Evolutionary conservation across 805 yeast genomes (phyloP), one percentile per base, ranked within the genome.

Genomic region (Saccharomycopsis capsularis): DNA sequence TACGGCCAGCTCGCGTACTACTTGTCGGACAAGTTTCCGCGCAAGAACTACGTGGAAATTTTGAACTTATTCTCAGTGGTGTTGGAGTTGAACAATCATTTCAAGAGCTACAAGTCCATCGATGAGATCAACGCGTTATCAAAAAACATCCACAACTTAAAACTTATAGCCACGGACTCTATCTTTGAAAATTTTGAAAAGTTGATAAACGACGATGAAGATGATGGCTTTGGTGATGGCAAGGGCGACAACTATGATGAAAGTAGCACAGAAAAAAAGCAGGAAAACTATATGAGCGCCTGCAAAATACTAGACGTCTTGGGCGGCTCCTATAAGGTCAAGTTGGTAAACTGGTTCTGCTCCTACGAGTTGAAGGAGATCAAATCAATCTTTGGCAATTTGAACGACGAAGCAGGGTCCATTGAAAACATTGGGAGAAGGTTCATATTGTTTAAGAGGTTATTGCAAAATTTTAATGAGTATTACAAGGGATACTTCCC

Each of bases 391-490:
- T 93, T 93, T 66, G 51, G 53, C 3, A 75, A 79, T 47, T 71
- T 81, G 7, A 73, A 79, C 13, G 97, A 89, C 57, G 99, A 93
- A 65, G 99, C 99, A 0, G 97, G 97, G 1, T 83, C 95, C 3
- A 67, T 93, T 52, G 99, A 93, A 51, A 93, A 93, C 63, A 66
- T 93, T 45, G 74, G 79, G 27, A 70, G 97, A 56, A 70, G 99
- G 43, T 93, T 79, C 62, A 76, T 89, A 29, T 91, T 84, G 62
- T 85, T 87, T 65, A 81, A 82, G 56, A 81, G 85, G 56, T 74
- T 86, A 1, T 66, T 91, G 51, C 74, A 73, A 46, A 71, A 73
- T 35, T 78, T 81, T 56, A 81, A 79, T 51, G 62, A 76, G 1
- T 72, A 71, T 29, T 78, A 75, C 56, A 60, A 70, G 1, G 57